Percentiles rank a stretch among this genome's conserved stretches.
These are phyloP conservation scores for Ampelocalamus luodianensis DNA, from an alignment of 176 grass and related monocot species.

Conservation along the genomic window DNA sequence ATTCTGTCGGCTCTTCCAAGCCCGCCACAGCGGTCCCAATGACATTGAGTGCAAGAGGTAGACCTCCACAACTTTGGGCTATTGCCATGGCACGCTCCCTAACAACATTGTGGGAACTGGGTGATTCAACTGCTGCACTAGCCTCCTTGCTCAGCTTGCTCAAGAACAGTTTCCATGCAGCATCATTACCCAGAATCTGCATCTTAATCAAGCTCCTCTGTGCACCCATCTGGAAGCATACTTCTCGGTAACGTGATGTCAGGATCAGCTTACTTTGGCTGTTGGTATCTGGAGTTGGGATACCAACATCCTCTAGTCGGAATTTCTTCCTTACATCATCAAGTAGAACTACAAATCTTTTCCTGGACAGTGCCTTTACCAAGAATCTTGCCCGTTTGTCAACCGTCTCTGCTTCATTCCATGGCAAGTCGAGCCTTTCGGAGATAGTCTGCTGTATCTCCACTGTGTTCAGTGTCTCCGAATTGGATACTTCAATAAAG, in stretches of 20 bases:
- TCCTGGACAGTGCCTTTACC: constrained; percentile 50
- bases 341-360: constrained; percentile 68
- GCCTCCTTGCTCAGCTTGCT: constrained; percentile 57
- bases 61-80: constrained; percentile 53
- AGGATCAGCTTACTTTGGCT: constrained; percentile 63
- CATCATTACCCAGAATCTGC: constrained; percentile 32
- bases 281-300: constrained; percentile 49
- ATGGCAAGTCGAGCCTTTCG: constrained; percentile 63
- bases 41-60: constrained; percentile 75
- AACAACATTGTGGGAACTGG: not conserved
- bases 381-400: constrained; percentile 48
- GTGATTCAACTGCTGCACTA: constrained; percentile 20
- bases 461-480: constrained; percentile 47
- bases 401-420: constrained; percentile 53
- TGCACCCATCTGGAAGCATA: constrained; percentile 72
- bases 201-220: constrained; percentile 54
- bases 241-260: constrained; percentile 47
- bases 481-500: constrained; percentile 72
- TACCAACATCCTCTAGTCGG: constrained; percentile 57
- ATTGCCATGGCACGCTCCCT: constrained; percentile 29
- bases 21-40: constrained; percentile 64
- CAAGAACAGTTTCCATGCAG: constrained; percentile 55
- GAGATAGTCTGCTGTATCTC: constrained; percentile 70
- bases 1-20: constrained; percentile 37
- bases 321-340: constrained; percentile 69